Base-by-base conservation (phyloP, 345 rosid species). In the Citrus glauca region DNA sequence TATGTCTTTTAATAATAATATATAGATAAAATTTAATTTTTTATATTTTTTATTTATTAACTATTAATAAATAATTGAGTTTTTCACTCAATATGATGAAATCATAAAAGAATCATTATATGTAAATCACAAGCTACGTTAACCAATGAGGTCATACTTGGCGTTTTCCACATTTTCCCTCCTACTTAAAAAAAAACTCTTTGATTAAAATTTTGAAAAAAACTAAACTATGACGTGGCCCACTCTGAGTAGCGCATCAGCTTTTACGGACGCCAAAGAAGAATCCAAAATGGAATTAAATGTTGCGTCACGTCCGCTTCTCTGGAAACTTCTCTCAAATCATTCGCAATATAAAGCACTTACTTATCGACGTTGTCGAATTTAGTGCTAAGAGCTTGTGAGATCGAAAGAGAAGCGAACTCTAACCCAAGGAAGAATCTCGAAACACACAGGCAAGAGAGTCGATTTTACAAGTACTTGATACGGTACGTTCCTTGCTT, bases 311-410 rank as follows among this genome's bases (percentile, higher is more conserved):
- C 83, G 85, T 87, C 93, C 92, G 89, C 66, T 3, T 67, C 82
- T 90, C 92, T 78, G 83, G 94, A 93, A 91, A 74, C 91, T 90
- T 93, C 95, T 73, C 30, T 76, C 22, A 45, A 6, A 38, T 61
- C 33, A 40, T 3, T 65, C 56, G 5, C n/a, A 48, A 53, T 79
- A 72, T 80, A 81, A 38, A 0, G 24, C 68, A 14, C 32, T 55
- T 0, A 0, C 35, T 45, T 27, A 3, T 24, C 1, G 0, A 0
- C 0, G 2, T n/a, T 5, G 14, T 53, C 35, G 50, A 6, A 2
- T 20, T 6, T 20, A 9, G 14, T 9, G 32, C 6, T 45, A 4
- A 2, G 64, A 1, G 19, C 22, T 63, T 3, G 32, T 33, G 13
- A 56, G 67, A 64, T 53, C 27, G 50, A 56, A 13, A 28, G 57